phyloP scores from a whole-genome alignment of 1,284 basidiomycete genomes.

The Cryptococcus sp. region DNA sequence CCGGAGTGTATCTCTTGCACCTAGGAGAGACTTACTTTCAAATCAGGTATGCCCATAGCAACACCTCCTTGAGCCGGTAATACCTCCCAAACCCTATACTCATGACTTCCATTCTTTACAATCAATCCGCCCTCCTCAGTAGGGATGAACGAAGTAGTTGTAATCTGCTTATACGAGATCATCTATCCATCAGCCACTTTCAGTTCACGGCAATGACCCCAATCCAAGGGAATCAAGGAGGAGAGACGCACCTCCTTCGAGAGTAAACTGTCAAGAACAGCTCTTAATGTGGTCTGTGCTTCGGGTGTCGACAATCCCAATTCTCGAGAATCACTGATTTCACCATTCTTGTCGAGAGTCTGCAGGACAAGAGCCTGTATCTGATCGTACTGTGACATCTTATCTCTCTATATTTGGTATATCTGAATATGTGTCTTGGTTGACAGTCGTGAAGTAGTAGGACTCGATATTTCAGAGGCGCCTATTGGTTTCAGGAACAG shows the following conservation, averaged over 20 bases:
- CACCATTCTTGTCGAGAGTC: conserved; percentile 58
- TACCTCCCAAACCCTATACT: conserved; percentile 85
- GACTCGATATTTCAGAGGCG: neutral
- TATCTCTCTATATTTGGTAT: neutral
- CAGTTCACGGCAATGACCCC: neutral
- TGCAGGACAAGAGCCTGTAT: conserved; percentile 75
- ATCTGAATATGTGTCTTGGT: neutral
- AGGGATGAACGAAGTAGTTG: conserved; percentile 65
- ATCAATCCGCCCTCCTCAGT: conserved; percentile 80
- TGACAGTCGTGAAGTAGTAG: neutral
- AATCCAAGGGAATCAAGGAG: neutral
- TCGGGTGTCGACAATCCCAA: conserved; percentile 53
- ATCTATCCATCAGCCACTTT: conserved; percentile 53
- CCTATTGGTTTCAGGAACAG: neutral
- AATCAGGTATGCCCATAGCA: conserved; percentile 61
- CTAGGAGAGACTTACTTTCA: conserved; percentile 51
- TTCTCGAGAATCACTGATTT: conserved; percentile 69
- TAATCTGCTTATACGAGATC: conserved; percentile 75
- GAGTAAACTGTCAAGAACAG: conserved; percentile 78
- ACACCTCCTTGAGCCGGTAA: conserved; percentile 66
- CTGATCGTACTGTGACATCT: neutral
- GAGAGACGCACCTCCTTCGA: conserved; percentile 68
- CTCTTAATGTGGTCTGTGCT: conserved; percentile 75
- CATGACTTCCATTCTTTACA: conserved; percentile 78
- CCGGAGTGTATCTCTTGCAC: neutral